Conservation (phyloP, 1,139 yeast genomes). For the Eremothecium cymbalariae region DNA sequence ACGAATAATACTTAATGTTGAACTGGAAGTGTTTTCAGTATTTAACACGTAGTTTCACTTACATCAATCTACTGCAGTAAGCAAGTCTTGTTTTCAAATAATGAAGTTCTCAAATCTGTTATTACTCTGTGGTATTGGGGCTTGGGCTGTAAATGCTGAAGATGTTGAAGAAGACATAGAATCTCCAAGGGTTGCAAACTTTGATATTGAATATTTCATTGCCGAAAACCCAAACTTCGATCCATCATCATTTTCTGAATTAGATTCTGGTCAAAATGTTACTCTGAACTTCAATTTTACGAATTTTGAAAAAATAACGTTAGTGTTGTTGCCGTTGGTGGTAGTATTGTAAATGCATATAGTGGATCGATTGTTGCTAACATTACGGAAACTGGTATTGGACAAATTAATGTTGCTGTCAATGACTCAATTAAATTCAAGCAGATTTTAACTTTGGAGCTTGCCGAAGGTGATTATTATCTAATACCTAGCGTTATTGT, state of each 20-base stretch:
- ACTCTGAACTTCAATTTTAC: slow-evolving; percentile 47
- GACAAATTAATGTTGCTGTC: slow-evolving; percentile 48
- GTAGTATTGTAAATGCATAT: slow-evolving; percentile 52
- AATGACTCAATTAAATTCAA: slow-evolving; percentile 44
- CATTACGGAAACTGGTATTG: slow-evolving; percentile 57
- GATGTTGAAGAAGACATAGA: neutral
- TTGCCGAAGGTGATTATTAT: slow-evolving; percentile 52
- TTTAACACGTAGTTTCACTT: too few relatives aligned
- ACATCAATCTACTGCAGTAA: too few relatives aligned
- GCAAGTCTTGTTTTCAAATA: neutral
- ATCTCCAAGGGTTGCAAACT: slow-evolving; percentile 18
- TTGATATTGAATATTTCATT: slow-evolving; percentile 38
- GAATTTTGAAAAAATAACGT: slow-evolving; percentile 49
- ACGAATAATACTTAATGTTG: neutral
- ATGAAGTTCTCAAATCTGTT: slow-evolving; percentile 5
- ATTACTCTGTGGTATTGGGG: neutral
- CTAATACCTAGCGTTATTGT: slow-evolving; percentile 55
- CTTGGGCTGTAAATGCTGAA: slow-evolving; percentile 1
- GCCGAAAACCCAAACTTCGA: slow-evolving; percentile 36
- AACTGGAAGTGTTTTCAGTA: neutral
- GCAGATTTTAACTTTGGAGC: slow-evolving; percentile 48
- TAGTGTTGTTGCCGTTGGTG: slow-evolving; percentile 67
- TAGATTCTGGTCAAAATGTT: slow-evolving; percentile 43
- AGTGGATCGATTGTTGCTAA: slow-evolving; percentile 48
- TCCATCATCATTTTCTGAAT: slow-evolving; percentile 31